Percentiles rank a stretch among this genome's conserved stretches.
Conservation (phyloP, 148 eudicot genomes). For the Hydrangea macrophylla region DNA sequence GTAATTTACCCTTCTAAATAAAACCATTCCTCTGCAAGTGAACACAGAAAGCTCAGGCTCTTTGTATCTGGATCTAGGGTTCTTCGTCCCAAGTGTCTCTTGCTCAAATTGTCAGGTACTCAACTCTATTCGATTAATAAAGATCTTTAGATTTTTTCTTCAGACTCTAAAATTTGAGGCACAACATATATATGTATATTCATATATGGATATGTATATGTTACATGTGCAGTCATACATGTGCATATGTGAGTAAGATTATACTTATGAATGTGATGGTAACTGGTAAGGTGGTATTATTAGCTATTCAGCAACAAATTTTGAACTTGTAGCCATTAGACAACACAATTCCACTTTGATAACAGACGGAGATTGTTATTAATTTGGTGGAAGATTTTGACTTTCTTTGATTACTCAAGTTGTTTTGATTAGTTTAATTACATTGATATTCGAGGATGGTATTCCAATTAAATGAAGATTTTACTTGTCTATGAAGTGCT, state of each 20-base stretch:
- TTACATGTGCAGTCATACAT: too few species aligned
- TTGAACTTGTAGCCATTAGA: too few species aligned
- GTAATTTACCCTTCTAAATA: too few species aligned
- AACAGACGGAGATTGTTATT: background rate
- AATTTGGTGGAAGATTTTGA: background rate
- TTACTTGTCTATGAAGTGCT: background rate
- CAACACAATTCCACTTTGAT: background rate
- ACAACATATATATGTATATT: background rate
- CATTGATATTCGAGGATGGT: background rate
- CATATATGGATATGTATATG: too few species aligned
- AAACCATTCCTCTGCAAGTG: too few species aligned
- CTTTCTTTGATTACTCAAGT: background rate
- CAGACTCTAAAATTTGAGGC: background rate
- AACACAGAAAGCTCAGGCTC: too few species aligned
- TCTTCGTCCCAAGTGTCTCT: background rate
- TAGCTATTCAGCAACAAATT: too few species aligned
- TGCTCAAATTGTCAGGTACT: background rate
- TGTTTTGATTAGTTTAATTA: background rate
- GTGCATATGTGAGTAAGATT: too few species aligned
- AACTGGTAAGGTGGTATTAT: too few species aligned
- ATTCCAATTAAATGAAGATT: background rate
- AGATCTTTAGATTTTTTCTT: background rate
- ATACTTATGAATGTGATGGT: too few species aligned
- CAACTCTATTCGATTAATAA: background rate
- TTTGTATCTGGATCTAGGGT: too few species aligned